These are phyloP conservation scores for Microdochium bolleyi DNA, from an alignment of 2,329 filamentous ascomycete genomes.

Conservation along the genomic window DNA sequence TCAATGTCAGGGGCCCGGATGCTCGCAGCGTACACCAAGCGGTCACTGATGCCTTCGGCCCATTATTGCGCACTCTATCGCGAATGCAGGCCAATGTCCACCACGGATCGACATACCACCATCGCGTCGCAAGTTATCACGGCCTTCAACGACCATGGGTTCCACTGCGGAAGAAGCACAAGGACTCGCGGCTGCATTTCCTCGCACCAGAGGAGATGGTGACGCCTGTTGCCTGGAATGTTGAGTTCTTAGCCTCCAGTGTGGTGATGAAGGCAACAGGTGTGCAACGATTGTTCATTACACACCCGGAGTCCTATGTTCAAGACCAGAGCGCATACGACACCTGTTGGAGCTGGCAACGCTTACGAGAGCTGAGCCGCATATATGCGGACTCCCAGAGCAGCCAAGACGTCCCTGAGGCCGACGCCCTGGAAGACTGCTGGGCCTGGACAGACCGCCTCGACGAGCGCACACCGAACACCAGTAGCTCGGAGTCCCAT, in stretches of 20 bases:
- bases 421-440: conserved; percentile 54
- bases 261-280: conserved; percentile 65
- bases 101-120: conserved; percentile 22
- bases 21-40: conserved; percentile 60
- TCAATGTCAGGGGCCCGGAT: conserved; percentile 54
- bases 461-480: conserved; percentile 43
- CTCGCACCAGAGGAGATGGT: conserved; percentile 65
- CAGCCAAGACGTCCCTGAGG: conserved; percentile 45
- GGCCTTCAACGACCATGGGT: conserved; percentile 63
- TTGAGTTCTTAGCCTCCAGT: conserved; percentile 59
- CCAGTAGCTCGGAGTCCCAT: conserved; percentile 23
- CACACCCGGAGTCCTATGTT: conserved; percentile 66
- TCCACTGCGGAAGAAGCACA: conserved; percentile 70
- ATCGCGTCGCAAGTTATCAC: conserved; percentile 36
- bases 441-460: conserved; percentile 61
- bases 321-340: conserved; percentile 51
- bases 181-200: conserved; percentile 64
- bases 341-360: conserved; percentile 63
- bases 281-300: conserved; percentile 63
- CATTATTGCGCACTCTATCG: conserved; percentile 39
- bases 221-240: conserved; percentile 63
- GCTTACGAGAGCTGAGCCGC: conserved; percentile 53
- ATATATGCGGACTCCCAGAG: conserved; percentile 39
- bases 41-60: conserved; percentile 54
- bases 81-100: conserved; percentile 20